These are phyloP conservation scores for Solanum arcanum DNA, from an alignment of 257 asterid genomes.

Conservation along the genomic window DNA sequence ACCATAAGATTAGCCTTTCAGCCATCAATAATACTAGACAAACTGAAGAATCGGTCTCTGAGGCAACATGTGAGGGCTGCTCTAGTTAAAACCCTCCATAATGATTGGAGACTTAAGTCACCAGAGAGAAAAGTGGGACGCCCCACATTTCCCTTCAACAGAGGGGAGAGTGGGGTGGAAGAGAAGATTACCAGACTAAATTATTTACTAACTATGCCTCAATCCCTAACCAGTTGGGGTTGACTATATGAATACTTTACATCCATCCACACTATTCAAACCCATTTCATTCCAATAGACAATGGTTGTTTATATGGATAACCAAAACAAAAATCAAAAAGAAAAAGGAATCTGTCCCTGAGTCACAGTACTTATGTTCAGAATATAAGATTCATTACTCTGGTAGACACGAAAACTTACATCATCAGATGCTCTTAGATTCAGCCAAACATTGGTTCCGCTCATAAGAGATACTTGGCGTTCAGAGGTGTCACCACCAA, in stretches of 20 bases:
- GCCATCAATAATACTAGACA: background rate
- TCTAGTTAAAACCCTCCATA: background rate
- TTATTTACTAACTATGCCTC: background rate
- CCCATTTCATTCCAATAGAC: background rate
- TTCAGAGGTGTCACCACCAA: constrained; percentile 86
- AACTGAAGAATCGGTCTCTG: background rate
- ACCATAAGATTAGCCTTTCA: background rate
- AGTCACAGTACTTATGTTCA: background rate
- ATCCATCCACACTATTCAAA: background rate
- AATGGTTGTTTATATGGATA: background rate
- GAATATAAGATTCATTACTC: background rate
- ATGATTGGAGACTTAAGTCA: background rate
- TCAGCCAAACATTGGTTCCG: constrained; percentile 93
- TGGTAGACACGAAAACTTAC: constrained; percentile 33
- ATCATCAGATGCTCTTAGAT: constrained; percentile 67
- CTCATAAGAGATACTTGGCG: constrained; percentile 95
- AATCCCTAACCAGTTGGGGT: background rate
- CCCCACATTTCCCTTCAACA: background rate
- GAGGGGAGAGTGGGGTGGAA: background rate
- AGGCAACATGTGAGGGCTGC: background rate
- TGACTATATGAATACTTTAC: background rate
- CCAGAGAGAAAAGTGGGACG: background rate
- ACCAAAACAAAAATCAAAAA: background rate
- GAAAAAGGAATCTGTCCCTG: background rate
- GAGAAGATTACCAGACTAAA: background rate